phyloP scores from a whole-genome alignment of 768 basidiomycete species.

The Psilocybe sp. region DNA sequence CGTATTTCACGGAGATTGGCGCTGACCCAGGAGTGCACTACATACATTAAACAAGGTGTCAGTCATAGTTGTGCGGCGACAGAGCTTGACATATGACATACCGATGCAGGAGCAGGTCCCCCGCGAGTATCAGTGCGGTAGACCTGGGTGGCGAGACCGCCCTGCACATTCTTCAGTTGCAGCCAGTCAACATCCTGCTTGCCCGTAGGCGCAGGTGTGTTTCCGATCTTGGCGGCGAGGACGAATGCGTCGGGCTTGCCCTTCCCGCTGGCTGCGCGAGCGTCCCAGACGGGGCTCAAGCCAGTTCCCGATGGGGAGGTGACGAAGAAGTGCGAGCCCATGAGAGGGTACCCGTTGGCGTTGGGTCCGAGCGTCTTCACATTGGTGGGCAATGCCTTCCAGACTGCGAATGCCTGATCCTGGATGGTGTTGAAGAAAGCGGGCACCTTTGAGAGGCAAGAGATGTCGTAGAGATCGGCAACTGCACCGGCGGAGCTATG shows the following conservation, averaged over 20 bases:
- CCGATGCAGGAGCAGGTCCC: constrained; percentile 53
- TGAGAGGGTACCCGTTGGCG: constrained; percentile 6
- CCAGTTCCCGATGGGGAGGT: constrained; percentile 41
- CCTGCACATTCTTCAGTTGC: constrained; percentile 41
- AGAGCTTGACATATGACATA: constrained; percentile 18
- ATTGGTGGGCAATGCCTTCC: constrained; percentile 8
- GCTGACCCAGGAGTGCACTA: constrained; percentile 39
- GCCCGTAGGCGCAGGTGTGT: constrained; percentile 39
- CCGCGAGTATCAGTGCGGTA: constrained; percentile 52
- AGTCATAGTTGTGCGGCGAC: neutral
- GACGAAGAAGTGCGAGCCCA: constrained; percentile 58
- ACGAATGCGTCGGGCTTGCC: constrained; percentile 46
- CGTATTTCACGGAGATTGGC: constrained; percentile 47
- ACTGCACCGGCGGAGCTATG: constrained; percentile 44
- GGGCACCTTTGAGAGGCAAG: constrained; percentile 36
- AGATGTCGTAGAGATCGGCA: constrained; percentile 53
- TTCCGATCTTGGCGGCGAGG: constrained; percentile 39
- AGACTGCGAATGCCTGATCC: constrained; percentile 20
- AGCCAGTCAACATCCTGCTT: constrained; percentile 54
- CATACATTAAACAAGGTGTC: neutral
- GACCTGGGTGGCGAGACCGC: constrained; percentile 45
- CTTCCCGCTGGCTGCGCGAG: constrained; percentile 37
- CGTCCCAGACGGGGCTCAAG: constrained; percentile 54
- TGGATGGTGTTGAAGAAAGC: constrained; percentile 27
- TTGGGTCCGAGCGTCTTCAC: constrained; percentile 9